Base-by-base conservation (phyloP, 768 basidiomycete genomes). In the Lentinula boryana region DNA sequence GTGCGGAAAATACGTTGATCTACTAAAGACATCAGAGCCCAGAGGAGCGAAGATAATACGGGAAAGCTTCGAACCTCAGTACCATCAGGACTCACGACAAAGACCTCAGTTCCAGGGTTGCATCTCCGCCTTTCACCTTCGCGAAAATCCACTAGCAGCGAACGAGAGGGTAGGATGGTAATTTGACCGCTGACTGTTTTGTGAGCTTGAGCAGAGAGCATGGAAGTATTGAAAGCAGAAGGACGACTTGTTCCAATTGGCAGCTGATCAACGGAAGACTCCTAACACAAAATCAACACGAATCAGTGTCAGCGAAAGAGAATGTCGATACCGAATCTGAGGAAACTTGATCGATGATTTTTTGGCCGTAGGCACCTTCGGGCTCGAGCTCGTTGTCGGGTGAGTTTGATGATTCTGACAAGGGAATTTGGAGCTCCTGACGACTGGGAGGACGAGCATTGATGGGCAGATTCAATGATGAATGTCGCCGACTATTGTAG, bases 71-170 rank as follows among this genome's bases (percentile, higher is more conserved):
- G 49, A 62, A 80, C 82, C 66, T 74, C 67, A 2, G 54, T 49
- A 6, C 80, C 81, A 51, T 74, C 70, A 23, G 76, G 60, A 65
- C 72, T 72, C 33, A 84, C 70, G 27, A 80, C 60, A 23, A 84
- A 65, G 10, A 84, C 80, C 63, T 81, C 75, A 12, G 75, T 69
- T 5, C 80, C 83, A 62, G 72, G 77, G 32, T 73, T 67, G 5
- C 79, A 78, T 43, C 73, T 76, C 50, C 79, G 71, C 4, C 81
- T 75, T 62, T 83, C 79, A 32, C 78, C 77, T 68, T 83, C 80
- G n/a, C 83, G 78, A 54, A 84, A 80, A 66, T 85, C 84, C 31
- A 84, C 77, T 1, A 84, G 72, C n/a, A 82, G 63, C 21, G 79
- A 75, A 50, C 66, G 72, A 2, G 82, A 83, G 7, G 80, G 80